Percentiles rank a stretch among this genome's conserved stretches.
Conservation (phyloP, 2,329 filamentous ascomycete genomes). For the Claviceps humidiphila region DNA sequence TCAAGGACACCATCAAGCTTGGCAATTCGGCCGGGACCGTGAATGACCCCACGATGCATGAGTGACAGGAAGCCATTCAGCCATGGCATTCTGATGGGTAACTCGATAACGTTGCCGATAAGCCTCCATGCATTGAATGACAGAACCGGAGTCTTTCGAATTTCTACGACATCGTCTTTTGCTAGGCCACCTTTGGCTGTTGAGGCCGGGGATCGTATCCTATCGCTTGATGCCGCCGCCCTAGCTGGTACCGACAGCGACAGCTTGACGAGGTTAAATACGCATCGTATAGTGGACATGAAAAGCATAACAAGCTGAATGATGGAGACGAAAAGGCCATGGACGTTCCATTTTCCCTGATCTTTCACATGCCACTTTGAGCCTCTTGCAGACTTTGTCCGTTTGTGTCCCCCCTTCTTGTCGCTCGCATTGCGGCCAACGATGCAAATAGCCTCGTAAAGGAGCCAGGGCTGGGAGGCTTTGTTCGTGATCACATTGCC, state of each 20-base stretch:
- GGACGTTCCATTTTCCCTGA: conserved; percentile 24
- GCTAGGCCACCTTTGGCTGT: conserved; percentile 5
- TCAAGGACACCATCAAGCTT: conserved; percentile 67
- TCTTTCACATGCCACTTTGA: conserved; percentile 7
- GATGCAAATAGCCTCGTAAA: conserved; percentile 76
- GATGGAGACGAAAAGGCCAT: conserved; percentile 39
- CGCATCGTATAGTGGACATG: conserved; percentile 51
- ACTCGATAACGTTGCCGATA: conserved; percentile 56
- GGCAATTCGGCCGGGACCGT: conserved; percentile 64
- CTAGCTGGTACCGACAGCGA: conserved; percentile 54
- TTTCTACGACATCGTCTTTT: background rate
- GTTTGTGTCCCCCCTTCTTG: conserved; percentile 12
- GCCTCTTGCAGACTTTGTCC: background rate
- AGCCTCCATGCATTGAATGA: conserved; percentile 68
- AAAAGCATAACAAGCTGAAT: conserved; percentile 41
- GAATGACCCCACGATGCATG: conserved; percentile 58
- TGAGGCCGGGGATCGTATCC: background rate
- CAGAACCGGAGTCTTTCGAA: conserved; percentile 49
- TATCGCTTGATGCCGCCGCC: conserved; percentile 15
- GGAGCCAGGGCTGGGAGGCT: conserved; percentile 73
- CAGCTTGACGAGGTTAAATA: conserved; percentile 50
- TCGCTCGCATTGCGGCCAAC: conserved; percentile 32
- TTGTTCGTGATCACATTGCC: conserved; percentile 70
- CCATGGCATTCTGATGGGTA: conserved; percentile 83
- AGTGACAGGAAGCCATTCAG: conserved; percentile 62